phyloP scores from a whole-genome alignment of 805 yeast species.

The Kurtzmaniella cleridarum region DNA sequence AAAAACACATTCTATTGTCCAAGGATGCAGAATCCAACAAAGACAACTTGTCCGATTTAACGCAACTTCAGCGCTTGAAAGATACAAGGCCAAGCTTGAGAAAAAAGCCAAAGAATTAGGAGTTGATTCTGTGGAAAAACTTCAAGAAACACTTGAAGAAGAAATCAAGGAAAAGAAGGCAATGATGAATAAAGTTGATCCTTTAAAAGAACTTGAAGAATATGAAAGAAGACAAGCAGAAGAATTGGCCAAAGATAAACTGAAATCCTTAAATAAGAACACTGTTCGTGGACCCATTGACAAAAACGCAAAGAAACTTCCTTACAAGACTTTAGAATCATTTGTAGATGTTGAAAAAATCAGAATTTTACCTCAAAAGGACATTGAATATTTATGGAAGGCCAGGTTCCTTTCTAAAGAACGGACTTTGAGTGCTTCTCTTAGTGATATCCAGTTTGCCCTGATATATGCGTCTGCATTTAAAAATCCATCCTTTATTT shows the following conservation, averaged over 20 bases:
- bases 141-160: constrained; percentile 58
- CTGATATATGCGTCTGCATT: constrained; percentile 61
- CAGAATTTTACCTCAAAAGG: constrained; percentile 47
- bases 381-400: constrained; percentile 81
- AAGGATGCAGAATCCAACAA: background rate
- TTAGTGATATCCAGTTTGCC: constrained; percentile 56
- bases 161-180: constrained; percentile 51
- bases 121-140: constrained; percentile 44
- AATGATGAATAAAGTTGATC: constrained; percentile 60
- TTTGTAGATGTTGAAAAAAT: constrained; percentile 69
- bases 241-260: constrained; percentile 15
- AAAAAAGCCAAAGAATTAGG: constrained; percentile 32
- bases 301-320: constrained; percentile 33
- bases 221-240: constrained; percentile 38
- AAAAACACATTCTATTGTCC: too few relatives aligned
- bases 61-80: constrained; percentile 1
- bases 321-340: constrained; percentile 68
- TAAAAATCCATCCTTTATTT: constrained; percentile 74
- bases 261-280: constrained; percentile 14
- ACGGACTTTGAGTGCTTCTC: constrained; percentile 58
- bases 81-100: constrained; percentile 28
- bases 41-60: background rate
- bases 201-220: constrained; percentile 61
- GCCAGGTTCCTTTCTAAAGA: constrained; percentile 69
- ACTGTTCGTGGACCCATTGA: constrained; percentile 30